Evolutionary conservation across 768 basidiomycete genomes (phyloP), one percentile per base, ranked within the genome.

Genomic region (Suillus plorans): DNA sequence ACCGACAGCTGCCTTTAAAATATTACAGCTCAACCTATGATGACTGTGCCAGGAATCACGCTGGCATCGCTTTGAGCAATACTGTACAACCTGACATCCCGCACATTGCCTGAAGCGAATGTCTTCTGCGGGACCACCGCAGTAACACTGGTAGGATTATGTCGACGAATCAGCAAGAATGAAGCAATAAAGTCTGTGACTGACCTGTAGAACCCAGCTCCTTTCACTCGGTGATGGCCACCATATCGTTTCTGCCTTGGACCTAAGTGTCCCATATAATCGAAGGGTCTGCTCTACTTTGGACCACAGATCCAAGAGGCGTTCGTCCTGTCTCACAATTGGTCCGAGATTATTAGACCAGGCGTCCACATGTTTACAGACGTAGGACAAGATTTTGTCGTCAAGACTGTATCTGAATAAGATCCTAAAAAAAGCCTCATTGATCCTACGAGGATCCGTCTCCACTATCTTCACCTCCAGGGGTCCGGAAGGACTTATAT

Each of bases 21-120:
- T 9, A 16, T 16, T 25, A 37, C 55, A 56, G 36, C 55, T 56
- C 36, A n/a, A 37, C 3, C 13, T 56, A 12, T 56, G 55, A n/a
- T 56, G 55, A 56, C n/a, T 37, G n/a, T 56, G 14, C 55, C 55
- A 56, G 13, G 55, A 56, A 37, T 56, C 55, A 56, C 55, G 55
- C 13, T 56, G 55, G 36, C 55, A 56, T 7, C 14, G 36, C 18
- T 56, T 56, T 56, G 55, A 56, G n/a, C 55, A 56, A 13, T 56
- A 56, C n/a, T 20, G 55, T 4, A 36, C 36, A 20, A 56, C 55
- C 7, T 56, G n/a, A 56, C 55, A 56, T 22, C 55, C 36, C 36
- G 55, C 55, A 10, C 55, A 56, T 56, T 37, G 55, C 55, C 20
- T 22, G 18, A 56, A 36, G 13, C 13, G n/a, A 22, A 36, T 14